Conservation (phyloP, 371 early-diverging fungal genomes). For the Lichtheimia corymbifera region DNA sequence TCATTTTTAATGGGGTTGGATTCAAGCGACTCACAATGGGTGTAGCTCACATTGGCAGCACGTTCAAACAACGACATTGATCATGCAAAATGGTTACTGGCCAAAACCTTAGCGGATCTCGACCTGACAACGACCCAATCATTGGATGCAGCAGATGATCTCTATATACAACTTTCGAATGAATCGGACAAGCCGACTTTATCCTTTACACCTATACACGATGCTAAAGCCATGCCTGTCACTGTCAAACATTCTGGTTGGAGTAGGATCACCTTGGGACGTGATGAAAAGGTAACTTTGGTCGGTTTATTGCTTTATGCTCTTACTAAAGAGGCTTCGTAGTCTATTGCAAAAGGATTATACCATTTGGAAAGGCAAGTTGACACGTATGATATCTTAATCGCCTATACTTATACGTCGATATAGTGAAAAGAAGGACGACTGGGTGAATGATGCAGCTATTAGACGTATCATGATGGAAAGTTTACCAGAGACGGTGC, state of each 20-base stretch:
- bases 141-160: slow-evolving; percentile 24
- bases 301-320: too few relatives aligned
- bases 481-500: too few relatives aligned
- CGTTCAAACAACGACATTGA: slow-evolving; percentile 18
- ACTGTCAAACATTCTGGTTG: slow-evolving; percentile 26
- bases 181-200: background rate
- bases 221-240: slow-evolving; percentile 29
- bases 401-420: too few relatives aligned
- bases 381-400: too few relatives aligned
- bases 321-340: too few relatives aligned
- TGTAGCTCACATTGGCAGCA: slow-evolving; percentile 30
- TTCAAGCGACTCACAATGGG: background rate
- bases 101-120: slow-evolving; percentile 27
- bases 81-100: slow-evolving; percentile 26
- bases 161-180: slow-evolving; percentile 2
- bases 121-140: slow-evolving; percentile 19
- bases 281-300: background rate
- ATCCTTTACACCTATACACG: slow-evolving; percentile 30
- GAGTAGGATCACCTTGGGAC: slow-evolving; percentile 17
- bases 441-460: too few relatives aligned
- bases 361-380: too few relatives aligned
- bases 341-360: too few relatives aligned
- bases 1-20: background rate
- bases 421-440: too few relatives aligned
- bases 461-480: too few relatives aligned